A percentile compares a stretch with the other conserved stretches of the same genome.
These are phyloP conservation scores for Melaleuca quinquenervia DNA, from an alignment of 345 rosid genomes.

Conservation along the genomic window DNA sequence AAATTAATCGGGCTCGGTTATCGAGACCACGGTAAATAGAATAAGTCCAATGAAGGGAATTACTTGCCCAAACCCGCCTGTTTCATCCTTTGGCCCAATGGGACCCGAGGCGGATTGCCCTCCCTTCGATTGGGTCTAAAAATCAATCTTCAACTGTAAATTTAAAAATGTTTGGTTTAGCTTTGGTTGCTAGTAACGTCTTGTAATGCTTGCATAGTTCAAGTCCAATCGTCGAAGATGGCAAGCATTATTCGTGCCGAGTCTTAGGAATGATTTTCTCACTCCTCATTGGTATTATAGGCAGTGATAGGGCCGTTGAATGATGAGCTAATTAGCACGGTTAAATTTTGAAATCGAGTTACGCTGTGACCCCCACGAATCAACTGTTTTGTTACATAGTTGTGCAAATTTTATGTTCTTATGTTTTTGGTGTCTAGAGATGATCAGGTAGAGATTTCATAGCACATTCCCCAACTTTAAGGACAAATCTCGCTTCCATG, in stretches of 20 bases:
- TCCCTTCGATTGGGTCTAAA: not conserved
- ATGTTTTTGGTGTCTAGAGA: not conserved
- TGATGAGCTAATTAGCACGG: not conserved
- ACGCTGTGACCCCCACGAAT: not conserved
- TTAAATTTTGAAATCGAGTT: not conserved
- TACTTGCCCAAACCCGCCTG: not conserved
- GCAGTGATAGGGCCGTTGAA: rapidly evolving
- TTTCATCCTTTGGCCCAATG: not conserved
- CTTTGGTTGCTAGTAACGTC: not conserved
- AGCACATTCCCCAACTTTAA: not conserved
- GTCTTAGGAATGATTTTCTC: not conserved
- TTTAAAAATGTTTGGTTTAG: not conserved
- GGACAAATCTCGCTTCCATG: not conserved
- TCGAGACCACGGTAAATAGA: not conserved
- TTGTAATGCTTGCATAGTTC: not conserved
- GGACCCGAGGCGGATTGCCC: not conserved
- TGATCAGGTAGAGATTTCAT: not conserved
- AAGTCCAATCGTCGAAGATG: not conserved
- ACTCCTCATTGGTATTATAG: rapidly evolving
- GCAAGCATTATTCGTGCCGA: not conserved
- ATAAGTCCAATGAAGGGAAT: not conserved
- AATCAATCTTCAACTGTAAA: not conserved
- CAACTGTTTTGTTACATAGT: too few species aligned
- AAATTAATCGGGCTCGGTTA: not conserved
- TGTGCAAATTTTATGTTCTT: not conserved